A percentile compares a stretch with the other conserved stretches of the same genome.
phyloP scores from a whole-genome alignment of 2,329 filamentous ascomycete genomes.

The Paraconiothyrium sp. region DNA sequence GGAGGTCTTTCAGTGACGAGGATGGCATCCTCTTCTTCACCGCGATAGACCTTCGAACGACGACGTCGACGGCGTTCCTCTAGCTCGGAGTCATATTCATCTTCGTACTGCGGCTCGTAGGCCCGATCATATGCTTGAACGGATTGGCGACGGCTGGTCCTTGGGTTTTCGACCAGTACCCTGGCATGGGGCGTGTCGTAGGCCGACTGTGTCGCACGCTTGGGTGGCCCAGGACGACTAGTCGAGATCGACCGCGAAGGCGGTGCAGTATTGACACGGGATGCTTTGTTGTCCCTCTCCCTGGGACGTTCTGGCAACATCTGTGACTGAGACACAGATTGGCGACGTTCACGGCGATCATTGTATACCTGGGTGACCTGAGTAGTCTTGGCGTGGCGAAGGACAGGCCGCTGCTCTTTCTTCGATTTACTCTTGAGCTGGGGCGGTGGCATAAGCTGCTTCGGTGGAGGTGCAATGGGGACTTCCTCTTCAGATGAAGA shows the following conservation, averaged over 20 bases:
- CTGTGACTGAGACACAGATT: slow-evolving; percentile 27
- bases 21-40: slow-evolving; percentile 23
- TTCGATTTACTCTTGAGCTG: slow-evolving; percentile 23
- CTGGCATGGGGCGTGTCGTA: slow-evolving; percentile 35
- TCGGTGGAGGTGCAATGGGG: slow-evolving; percentile 18
- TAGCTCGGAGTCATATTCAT: slow-evolving; percentile 23
- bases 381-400: slow-evolving; percentile 39
- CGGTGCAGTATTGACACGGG: slow-evolving; percentile 29
- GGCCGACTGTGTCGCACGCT: slow-evolving; percentile 37
- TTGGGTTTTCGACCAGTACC: slow-evolving; percentile 40
- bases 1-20: slow-evolving; percentile 24
- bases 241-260: slow-evolving; percentile 31
- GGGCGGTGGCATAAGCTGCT: slow-evolving; percentile 39
- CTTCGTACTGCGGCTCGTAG: slow-evolving; percentile 15
- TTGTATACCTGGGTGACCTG: slow-evolving; percentile 32
- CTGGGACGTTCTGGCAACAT: slow-evolving; percentile 26
- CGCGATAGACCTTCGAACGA: slow-evolving; percentile 22
- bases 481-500: slow-evolving; percentile 26
- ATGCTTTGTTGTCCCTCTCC: slow-evolving; percentile 27
- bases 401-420: slow-evolving; percentile 33
- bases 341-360: slow-evolving; percentile 16
- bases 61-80: slow-evolving; percentile 14
- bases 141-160: slow-evolving; percentile 37
- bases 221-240: slow-evolving; percentile 47
- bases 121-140: slow-evolving; percentile 38